A percentile compares a stretch with the other conserved stretches of the same genome.
These are phyloP conservation scores for Stachybotrys echinatus DNA, from an alignment of 2,329 filamentous ascomycete species.

Conservation along the genomic window DNA sequence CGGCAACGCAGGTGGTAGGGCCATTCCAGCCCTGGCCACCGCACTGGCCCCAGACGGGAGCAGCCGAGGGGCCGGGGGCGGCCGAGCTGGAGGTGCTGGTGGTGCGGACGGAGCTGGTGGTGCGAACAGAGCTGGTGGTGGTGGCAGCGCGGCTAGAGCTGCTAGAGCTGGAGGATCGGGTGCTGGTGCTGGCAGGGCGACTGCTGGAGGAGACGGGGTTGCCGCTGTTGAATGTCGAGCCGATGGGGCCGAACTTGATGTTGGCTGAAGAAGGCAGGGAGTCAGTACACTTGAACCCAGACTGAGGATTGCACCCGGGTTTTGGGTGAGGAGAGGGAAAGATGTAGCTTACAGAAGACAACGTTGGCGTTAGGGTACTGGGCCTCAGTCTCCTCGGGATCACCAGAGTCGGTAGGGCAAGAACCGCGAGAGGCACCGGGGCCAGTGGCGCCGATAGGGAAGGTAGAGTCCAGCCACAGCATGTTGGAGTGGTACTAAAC, in stretches of 20 bases:
- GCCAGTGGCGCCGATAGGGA: constrained; percentile 39
- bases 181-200: not conserved
- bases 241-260: constrained; percentile 48
- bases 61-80: constrained; percentile 5
- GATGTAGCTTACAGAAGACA: constrained; percentile 32
- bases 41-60: constrained; percentile 24
- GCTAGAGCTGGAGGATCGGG: constrained; percentile 1
- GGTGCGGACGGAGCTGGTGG: not conserved
- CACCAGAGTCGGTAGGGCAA: constrained; percentile 46
- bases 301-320: not conserved
- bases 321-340: not conserved
- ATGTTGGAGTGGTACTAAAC: constrained; percentile 51
- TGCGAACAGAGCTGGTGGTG: not conserved
- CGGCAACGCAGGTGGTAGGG: constrained; percentile 22
- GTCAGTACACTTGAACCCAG: not conserved
- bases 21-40: constrained; percentile 26
- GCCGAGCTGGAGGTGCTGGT: not conserved
- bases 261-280: constrained; percentile 24
- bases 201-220: not conserved
- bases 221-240: constrained; percentile 35
- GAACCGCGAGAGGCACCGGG: constrained; percentile 47
- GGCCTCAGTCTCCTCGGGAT: constrained; percentile 41
- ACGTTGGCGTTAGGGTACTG: constrained; percentile 39
- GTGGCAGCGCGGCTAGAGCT: not conserved
- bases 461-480: constrained; percentile 65